Evolutionary conservation across 768 basidiomycete species (phyloP).

Genomic region (Hysterangium stoloniferum): DNA sequence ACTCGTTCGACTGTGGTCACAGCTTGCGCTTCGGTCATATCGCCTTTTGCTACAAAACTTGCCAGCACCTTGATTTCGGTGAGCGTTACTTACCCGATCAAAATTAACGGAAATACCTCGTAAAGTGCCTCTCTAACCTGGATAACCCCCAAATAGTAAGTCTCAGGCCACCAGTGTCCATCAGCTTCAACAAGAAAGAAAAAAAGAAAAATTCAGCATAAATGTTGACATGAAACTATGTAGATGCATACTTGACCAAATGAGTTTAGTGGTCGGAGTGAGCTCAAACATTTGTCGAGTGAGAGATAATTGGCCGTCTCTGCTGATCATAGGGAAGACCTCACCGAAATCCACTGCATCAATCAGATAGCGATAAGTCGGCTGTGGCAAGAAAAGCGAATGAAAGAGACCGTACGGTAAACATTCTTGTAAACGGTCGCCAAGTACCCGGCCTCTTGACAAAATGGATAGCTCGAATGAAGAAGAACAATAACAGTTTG

Average conservation of each 20-base stretch:
- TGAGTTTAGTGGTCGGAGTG: conserved; percentile 66
- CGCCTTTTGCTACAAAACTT: conserved; percentile 38
- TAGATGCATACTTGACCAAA: conserved; percentile 72
- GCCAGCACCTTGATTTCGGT: conserved; percentile 41
- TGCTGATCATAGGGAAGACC: conserved; percentile 61
- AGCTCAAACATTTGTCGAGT: conserved; percentile 62
- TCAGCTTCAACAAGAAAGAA: conserved; percentile 35
- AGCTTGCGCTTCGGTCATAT: conserved; percentile 49
- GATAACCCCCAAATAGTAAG: conserved; percentile 56
- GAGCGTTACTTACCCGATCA: not conserved
- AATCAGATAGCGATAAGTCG: not conserved
- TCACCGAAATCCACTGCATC: conserved; percentile 64
- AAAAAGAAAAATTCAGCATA: not conserved
- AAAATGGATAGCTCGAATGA: conserved; percentile 73
- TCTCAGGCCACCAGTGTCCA: conserved; percentile 71
- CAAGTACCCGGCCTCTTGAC: conserved; percentile 71
- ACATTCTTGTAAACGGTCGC: conserved; percentile 66
- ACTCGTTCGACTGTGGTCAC: conserved; percentile 44
- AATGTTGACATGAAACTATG: not conserved
- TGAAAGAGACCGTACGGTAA: conserved; percentile 27
- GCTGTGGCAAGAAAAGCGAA: not conserved
- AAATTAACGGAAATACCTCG: conserved; percentile 31
- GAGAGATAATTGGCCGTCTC: conserved; percentile 50
- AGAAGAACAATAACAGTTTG: conserved; percentile 57
- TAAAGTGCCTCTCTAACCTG: conserved; percentile 60